Evolutionary conservation across 495 filamentous ascomycete species (phyloP), one percentile per base, ranked within the genome.

Genomic region (Clavariopsis aquatica): DNA sequence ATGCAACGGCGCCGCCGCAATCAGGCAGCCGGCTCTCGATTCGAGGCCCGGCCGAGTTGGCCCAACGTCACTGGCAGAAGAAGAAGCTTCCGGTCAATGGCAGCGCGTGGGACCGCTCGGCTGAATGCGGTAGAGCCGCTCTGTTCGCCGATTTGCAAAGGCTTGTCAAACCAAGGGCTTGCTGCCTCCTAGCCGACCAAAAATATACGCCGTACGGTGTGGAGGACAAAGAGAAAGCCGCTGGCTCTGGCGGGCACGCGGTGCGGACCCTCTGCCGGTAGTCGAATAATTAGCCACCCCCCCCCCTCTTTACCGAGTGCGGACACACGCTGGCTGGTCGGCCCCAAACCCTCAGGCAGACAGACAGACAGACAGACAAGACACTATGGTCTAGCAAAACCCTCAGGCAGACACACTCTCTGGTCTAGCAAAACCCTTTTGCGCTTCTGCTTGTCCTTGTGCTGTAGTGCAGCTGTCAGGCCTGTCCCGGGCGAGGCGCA

Each of bases 401-500:
- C 8, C 8, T 43, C 8, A 2, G 15, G 4, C 8, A 43, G 3
- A 17, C 8, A 43, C 9, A n/a, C 8, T 17, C 15, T 9, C n/a
- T 17, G 6, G 31, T 36, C 31, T 36, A 6, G 13, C 31, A 13
- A 36, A n/a, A 43, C 4, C 38, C 38, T 43, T 17, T 17, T 8
- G 4, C 15, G 9, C 38, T n/a, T 43, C 38, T 43, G 38, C n/a
- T 23, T 22, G n/a, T 10, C 20, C 29, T n/a, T n/a, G n/a, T n/a
- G n/a, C n/a, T n/a, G n/a, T n/a, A n/a, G 19, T 56, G 57, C 57
- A 60, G 57, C 43, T 60, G 57, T 60, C 57, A 60, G 43, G 17
- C 22, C 45, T 51, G 10, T 49, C 34, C 57, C 41, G 46, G 57
- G 31, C n/a, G n/a, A 60, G 51, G 57, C 45, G 43, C 51, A 26